Evolutionary conservation across 805 yeast species (phyloP).

Genomic region (Saccharomycopsis sp.): DNA sequence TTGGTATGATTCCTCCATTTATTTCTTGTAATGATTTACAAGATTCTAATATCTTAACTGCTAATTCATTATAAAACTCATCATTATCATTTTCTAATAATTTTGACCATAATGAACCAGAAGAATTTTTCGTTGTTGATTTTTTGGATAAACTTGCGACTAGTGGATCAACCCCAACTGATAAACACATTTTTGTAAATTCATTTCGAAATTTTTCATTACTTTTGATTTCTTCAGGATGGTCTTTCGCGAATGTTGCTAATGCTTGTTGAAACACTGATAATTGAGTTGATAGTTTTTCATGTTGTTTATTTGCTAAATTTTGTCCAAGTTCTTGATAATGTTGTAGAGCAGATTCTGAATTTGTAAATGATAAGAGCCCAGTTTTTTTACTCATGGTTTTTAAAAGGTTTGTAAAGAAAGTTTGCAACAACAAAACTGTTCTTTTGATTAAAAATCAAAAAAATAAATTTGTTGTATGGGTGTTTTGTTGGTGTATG

Average conservation of each 20-base stretch:
- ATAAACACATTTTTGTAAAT: slow-evolving; percentile 65
- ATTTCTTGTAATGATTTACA: slow-evolving; percentile 55
- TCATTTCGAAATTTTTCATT: slow-evolving; percentile 58
- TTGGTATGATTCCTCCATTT: slow-evolving; percentile 77
- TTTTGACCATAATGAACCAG: slow-evolving; percentile 26
- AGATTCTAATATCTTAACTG: slow-evolving; percentile 65
- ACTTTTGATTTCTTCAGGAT: slow-evolving; percentile 53
- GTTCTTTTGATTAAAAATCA: no score
- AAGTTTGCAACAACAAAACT: no score
- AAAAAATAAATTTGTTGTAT: no score
- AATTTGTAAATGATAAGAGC: slow-evolving; percentile 4
- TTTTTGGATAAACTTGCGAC: slow-evolving; percentile 28
- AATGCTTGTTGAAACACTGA: slow-evolving; percentile 69
- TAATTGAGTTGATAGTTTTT: slow-evolving; percentile 59
- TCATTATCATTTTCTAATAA: slow-evolving; percentile 24
- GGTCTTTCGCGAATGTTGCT: slow-evolving; percentile 62
- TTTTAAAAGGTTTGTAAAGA: no score
- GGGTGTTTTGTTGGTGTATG: no score
- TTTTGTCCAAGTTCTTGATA: slow-evolving; percentile 13
- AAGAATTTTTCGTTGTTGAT: slow-evolving; percentile 22
- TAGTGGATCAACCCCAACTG: slow-evolving; percentile 80
- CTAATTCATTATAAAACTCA: slow-evolving; percentile 50
- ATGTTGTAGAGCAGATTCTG: slow-evolving; percentile 6
- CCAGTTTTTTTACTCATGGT: no score
- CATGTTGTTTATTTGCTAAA: slow-evolving; percentile 42